Percentiles rank a stretch among this genome's conserved stretches.
phyloP scores from a whole-genome alignment of 805 yeast genomes.

The Cephaloascus albidus region DNA sequence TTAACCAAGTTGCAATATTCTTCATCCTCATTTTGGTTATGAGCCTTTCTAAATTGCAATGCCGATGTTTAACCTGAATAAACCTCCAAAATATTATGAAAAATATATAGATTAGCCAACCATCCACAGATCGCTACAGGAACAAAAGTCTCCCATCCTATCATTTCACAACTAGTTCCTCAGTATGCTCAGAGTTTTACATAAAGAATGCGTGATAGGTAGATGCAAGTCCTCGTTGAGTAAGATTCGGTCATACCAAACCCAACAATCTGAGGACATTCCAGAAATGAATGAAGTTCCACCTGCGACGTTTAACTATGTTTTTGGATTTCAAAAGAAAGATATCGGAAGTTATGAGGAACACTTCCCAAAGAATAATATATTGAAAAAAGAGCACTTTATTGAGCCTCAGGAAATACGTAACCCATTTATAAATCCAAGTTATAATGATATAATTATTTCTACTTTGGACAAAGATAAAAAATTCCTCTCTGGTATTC shows the following conservation, averaged over 20 bases:
- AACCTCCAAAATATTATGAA: no score
- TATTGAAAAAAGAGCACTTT: conserved; percentile 6
- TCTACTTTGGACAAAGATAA: no score
- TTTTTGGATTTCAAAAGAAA: no score
- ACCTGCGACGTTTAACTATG: not conserved
- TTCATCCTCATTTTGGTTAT: not conserved
- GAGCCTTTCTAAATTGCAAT: no score
- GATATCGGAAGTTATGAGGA: not conserved
- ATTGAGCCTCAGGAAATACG: not conserved
- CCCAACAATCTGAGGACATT: not conserved
- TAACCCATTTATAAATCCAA: not conserved
- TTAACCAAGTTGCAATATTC: not conserved
- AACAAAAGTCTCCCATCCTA: not conserved
- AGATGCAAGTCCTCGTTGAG: no score
- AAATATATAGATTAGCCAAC: no score
- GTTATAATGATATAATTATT: not conserved
- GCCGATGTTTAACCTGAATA: no score
- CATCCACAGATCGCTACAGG: not conserved
- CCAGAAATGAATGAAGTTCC: not conserved
- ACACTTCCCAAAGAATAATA: not conserved
- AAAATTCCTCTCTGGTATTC: not conserved
- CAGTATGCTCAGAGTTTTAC: not conserved
- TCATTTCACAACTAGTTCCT: not conserved
- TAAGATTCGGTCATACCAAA: not conserved
- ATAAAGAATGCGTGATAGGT: not conserved